These are phyloP conservation scores for Hygrocybe coccinea DNA, from an alignment of 768 basidiomycete genomes.

Conservation along the genomic window DNA sequence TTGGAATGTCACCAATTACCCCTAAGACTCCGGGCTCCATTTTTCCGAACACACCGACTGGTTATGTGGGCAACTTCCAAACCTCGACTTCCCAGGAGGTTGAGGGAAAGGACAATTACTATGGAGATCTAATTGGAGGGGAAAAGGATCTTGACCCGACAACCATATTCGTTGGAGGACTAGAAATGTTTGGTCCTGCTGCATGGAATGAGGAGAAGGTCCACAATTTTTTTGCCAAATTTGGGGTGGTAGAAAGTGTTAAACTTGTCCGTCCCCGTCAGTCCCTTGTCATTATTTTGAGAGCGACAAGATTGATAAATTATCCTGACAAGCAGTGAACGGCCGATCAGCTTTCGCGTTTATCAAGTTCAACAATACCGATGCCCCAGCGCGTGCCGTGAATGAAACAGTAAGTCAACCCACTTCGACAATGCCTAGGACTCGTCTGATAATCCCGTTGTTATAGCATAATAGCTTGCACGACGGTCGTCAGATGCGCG, in stretches of 20 bases:
- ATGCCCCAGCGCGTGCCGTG: slow-evolving; percentile 64
- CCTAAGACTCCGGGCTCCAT: slow-evolving; percentile 46
- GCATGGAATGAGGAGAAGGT: slow-evolving; percentile 70
- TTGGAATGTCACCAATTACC: slow-evolving; percentile 46
- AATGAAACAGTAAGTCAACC: slow-evolving; percentile 48
- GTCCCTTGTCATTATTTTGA: background rate
- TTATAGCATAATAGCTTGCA: slow-evolving; percentile 65
- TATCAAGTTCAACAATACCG: slow-evolving; percentile 61
- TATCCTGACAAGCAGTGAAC: slow-evolving; percentile 39
- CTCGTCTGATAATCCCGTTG: background rate
- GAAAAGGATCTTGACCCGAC: slow-evolving; percentile 54
- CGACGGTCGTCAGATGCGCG: slow-evolving; percentile 67
- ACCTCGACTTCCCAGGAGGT: slow-evolving; percentile 23
- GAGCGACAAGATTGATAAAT: slow-evolving; percentile 1
- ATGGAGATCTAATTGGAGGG: slow-evolving; percentile 16
- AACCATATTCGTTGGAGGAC: slow-evolving; percentile 72
- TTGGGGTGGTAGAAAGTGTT: slow-evolving; percentile 59
- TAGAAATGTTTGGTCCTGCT: slow-evolving; percentile 57
- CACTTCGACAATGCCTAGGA: background rate
- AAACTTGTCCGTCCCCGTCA: slow-evolving; percentile 62
- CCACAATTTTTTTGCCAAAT: slow-evolving; percentile 53
- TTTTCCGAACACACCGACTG: slow-evolving; percentile 48
- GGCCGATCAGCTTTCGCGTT: slow-evolving; percentile 74
- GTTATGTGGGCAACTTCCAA: slow-evolving; percentile 28
- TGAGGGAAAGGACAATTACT: slow-evolving; percentile 23